Percentiles rank a stretch among this genome's conserved stretches.
These are phyloP conservation scores for Hanseniaspora thailandica DNA, from an alignment of 805 yeast genomes.

Conservation along the genomic window DNA sequence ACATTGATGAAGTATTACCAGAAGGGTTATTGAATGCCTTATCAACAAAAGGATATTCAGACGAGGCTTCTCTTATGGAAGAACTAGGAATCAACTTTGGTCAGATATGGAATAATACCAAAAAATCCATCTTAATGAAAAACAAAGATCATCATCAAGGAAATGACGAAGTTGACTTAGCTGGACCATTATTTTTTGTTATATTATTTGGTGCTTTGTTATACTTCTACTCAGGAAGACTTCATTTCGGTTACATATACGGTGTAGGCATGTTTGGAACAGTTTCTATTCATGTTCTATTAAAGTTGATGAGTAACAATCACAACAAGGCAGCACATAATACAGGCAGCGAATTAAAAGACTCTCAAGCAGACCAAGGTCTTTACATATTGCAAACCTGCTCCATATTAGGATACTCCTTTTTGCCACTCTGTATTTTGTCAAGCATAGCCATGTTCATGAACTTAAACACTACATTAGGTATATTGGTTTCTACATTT, in stretches of 20 bases:
- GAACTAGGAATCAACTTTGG: conserved; percentile 87
- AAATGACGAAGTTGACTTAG: conserved; percentile 53
- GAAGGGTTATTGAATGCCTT: conserved; percentile 82
- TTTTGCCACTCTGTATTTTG: conserved; percentile 64
- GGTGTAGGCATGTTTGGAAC: conserved; percentile 93
- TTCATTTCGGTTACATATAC: conserved; percentile 92
- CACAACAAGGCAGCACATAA: conserved; percentile 31
- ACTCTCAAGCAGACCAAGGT: conserved; percentile 16
- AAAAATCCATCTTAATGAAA: conserved; percentile 42
- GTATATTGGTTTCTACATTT: conserved; percentile 55
- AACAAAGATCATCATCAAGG: conserved; percentile 66
- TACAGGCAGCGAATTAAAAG: conserved; percentile 29
- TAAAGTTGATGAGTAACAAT: conserved; percentile 73
- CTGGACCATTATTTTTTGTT: conserved; percentile 88
- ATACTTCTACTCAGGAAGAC: conserved; percentile 75
- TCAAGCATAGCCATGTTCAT: conserved; percentile 56
- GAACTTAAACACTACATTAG: conserved; percentile 62
- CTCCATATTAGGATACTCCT: conserved; percentile 85
- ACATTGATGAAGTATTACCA: conserved; percentile 38
- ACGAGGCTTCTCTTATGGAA: conserved; percentile 86
- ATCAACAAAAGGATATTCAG: conserved; percentile 84
- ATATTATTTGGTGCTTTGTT: conserved; percentile 66
- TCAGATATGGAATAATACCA: conserved; percentile 74
- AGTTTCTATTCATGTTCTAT: conserved; percentile 65
- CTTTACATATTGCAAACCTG: conserved; percentile 58